Evolutionary conservation across 129 eudicot species (phyloP).

Genomic region (Escallonia herrerae): DNA sequence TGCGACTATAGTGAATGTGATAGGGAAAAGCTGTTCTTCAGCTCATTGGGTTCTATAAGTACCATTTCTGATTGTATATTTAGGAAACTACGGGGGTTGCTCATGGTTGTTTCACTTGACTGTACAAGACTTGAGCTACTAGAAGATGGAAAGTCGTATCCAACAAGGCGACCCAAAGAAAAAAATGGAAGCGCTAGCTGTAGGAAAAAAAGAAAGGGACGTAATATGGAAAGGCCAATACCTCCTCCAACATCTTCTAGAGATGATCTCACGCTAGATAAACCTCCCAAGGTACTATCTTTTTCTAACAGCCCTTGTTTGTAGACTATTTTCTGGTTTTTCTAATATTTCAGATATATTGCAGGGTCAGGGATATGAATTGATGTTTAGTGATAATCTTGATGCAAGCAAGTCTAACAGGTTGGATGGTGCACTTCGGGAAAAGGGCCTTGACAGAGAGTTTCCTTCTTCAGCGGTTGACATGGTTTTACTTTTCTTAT

Average conservation of each 20-base stretch:
- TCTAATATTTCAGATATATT: constrained; percentile 21
- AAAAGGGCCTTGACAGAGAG: constrained; percentile 28
- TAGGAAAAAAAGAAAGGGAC: constrained; percentile 68
- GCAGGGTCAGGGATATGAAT: constrained; percentile 42
- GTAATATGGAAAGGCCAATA: constrained; percentile 37
- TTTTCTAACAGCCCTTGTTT: not conserved
- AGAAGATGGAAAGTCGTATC: constrained; percentile 41
- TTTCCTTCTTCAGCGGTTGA: constrained; percentile 28
- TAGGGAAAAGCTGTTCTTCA: constrained; percentile 53
- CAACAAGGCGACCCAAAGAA: constrained; percentile 41
- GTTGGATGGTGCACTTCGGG: constrained; percentile 19
- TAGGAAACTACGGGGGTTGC: constrained; percentile 68
- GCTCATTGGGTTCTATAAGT: constrained; percentile 57
- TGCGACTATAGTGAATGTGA: constrained; percentile 36
- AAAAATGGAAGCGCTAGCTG: constrained; percentile 42
- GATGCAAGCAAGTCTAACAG: constrained; percentile 14
- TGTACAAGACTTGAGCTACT: constrained; percentile 77
- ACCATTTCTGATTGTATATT: constrained; percentile 56
- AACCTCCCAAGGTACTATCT: constrained; percentile 49
- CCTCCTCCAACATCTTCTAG: constrained; percentile 29
- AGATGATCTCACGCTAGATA: constrained; percentile 26
- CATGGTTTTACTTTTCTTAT: constrained; percentile 49
- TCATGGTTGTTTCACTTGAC: constrained; percentile 89
- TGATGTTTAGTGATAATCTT: constrained; percentile 9
- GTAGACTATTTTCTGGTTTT: not conserved